Percentiles rank a stretch among this genome's conserved stretches.
Evolutionary conservation across 495 filamentous ascomycete species (phyloP).

Genomic region (Penicillium bovifimosum): DNA sequence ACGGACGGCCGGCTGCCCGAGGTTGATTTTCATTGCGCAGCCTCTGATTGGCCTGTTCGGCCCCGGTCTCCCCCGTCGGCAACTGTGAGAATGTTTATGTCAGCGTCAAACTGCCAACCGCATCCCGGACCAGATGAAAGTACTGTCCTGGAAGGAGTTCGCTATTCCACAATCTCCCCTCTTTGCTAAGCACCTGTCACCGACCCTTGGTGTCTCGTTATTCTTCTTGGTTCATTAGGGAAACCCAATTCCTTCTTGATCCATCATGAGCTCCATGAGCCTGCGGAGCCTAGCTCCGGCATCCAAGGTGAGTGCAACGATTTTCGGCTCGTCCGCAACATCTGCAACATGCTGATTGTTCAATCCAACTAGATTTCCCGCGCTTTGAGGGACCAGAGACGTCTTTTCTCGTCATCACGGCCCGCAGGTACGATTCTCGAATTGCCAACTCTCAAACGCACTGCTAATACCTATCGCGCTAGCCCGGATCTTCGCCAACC

Average conservation of each 20-base stretch:
- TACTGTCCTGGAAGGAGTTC: constrained; percentile 19
- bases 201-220: constrained; percentile 19
- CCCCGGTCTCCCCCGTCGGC: constrained; percentile 36
- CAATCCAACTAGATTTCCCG: constrained; percentile 38
- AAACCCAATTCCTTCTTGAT: constrained; percentile 26
- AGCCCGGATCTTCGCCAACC: constrained; percentile 77
- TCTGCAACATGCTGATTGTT: constrained; percentile 20
- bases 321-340: constrained; percentile 20
- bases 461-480: constrained; percentile 27
- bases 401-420: constrained; percentile 80
- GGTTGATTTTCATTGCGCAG: constrained; percentile 31
- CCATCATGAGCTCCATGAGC: constrained; percentile 53
- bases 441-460: constrained; percentile 6
- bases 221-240: constrained; percentile 26
- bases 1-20: constrained; percentile 26
- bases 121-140: constrained; percentile 22
- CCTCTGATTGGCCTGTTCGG: constrained; percentile 30
- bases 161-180: constrained; percentile 22
- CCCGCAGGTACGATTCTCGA: constrained; percentile 60
- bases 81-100: constrained; percentile 36
- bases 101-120: constrained; percentile 39
- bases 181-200: constrained; percentile 16
- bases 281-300: constrained; percentile 55
- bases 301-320: constrained; percentile 44
- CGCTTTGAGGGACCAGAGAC: constrained; percentile 48